phyloP scores from a whole-genome alignment of 192 early-diverging fungal species.

The Helicostylum pulchrum region DNA sequence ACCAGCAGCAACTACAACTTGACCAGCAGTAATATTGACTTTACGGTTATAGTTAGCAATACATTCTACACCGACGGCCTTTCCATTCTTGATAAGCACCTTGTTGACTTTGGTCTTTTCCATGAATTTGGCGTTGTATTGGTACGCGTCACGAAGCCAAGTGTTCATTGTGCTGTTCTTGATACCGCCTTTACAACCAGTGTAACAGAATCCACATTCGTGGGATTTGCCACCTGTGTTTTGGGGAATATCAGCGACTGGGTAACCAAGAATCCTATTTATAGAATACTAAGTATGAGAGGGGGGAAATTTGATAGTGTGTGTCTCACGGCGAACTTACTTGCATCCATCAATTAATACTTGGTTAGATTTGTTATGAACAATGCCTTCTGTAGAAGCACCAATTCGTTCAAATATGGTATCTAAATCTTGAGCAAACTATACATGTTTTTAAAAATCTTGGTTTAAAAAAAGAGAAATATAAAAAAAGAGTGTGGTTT shows the following conservation, averaged over 20 bases:
- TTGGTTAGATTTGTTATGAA: slow-evolving; percentile 63
- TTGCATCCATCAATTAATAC: slow-evolving; percentile 67
- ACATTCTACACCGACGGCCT: slow-evolving; percentile 55
- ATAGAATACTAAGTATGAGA: slow-evolving; percentile 2
- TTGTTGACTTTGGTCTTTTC: slow-evolving; percentile 52
- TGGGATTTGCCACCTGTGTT: slow-evolving; percentile 56
- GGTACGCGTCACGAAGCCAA: slow-evolving; percentile 66
- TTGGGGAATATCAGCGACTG: slow-evolving; percentile 57
- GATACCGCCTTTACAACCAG: slow-evolving; percentile 68
- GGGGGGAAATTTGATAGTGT: background rate
- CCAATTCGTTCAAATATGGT: slow-evolving; percentile 53
- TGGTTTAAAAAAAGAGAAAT: background rate
- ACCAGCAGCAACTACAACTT: slow-evolving; percentile 61
- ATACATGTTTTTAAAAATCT: background rate
- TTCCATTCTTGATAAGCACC: slow-evolving; percentile 52
- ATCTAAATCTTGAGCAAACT: slow-evolving; percentile 51
- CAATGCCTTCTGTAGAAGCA: slow-evolving; percentile 46
- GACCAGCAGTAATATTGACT: slow-evolving; percentile 43
- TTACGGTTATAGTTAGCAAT: slow-evolving; percentile 26
- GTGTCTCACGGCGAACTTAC: slow-evolving; percentile 7
- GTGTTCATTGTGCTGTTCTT: slow-evolving; percentile 68
- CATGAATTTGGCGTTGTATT: slow-evolving; percentile 60
- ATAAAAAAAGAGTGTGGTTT: background rate
- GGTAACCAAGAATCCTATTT: slow-evolving; percentile 53
- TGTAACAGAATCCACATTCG: slow-evolving; percentile 60